Evolutionary conservation across 768 basidiomycete species (phyloP).

Genomic region (Saitozyma podzolica): DNA sequence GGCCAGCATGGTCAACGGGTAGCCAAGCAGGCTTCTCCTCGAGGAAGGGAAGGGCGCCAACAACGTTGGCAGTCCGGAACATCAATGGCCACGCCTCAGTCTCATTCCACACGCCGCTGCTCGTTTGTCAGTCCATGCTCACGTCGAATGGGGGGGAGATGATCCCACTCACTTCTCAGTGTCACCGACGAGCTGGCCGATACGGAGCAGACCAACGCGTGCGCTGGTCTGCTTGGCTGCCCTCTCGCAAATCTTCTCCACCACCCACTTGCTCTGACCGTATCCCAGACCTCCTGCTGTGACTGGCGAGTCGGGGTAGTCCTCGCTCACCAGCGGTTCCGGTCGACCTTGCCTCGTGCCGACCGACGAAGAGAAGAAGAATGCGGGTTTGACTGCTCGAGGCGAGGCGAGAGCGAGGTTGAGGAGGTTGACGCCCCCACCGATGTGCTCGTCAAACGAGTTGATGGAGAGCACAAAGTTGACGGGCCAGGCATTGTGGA

Average conservation of each 20-base stretch:
- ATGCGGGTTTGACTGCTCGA: conserved; percentile 48
- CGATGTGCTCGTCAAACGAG: conserved; percentile 60
- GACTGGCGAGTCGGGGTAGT: conserved; percentile 51
- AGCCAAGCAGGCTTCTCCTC: conserved; percentile 58
- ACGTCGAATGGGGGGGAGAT: too few relatives aligned
- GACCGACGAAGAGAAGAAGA: conserved; percentile 62
- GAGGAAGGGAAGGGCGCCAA: conserved; percentile 47
- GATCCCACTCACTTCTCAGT: conserved; percentile 47
- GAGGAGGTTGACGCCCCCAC: conserved; percentile 59
- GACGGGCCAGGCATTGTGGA: conserved; percentile 64
- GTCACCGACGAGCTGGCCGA: conserved; percentile 64
- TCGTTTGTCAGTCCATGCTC: not conserved
- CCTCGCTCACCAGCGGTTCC: conserved; percentile 50
- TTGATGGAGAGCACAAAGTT: conserved; percentile 61
- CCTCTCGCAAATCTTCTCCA: conserved; percentile 58
- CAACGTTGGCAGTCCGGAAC: conserved; percentile 56
- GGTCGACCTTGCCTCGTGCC: conserved; percentile 53
- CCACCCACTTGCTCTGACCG: conserved; percentile 60
- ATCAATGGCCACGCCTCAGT: conserved; percentile 58
- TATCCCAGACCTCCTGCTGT: conserved; percentile 52
- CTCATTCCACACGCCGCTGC: conserved; percentile 60
- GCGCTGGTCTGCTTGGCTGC: conserved; percentile 50
- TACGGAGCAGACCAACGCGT: conserved; percentile 55
- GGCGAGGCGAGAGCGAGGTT: conserved; percentile 57
- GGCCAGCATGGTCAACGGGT: conserved; percentile 60